Base-by-base conservation (phyloP, 345 rosid genomes). In the Passiflora organensis region DNA sequence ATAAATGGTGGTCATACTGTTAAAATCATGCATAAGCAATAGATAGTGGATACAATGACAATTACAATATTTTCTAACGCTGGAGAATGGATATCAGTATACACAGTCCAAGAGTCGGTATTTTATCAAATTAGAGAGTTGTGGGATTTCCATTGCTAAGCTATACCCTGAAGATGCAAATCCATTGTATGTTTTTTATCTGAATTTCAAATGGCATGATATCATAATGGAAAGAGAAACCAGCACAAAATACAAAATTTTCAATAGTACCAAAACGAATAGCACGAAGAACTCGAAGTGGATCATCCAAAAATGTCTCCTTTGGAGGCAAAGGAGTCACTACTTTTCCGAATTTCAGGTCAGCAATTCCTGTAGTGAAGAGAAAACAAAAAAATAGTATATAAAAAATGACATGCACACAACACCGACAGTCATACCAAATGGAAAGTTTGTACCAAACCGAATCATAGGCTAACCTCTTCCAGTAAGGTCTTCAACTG, bases 241-340 rank as follows among this genome's bases (percentile, higher is more conserved):
- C 22, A 44, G 23, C 17, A n/a, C 32, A 19, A 55, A 41, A 32
- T 6, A 21, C 13, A 47, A 51, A 50, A 2, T 2, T 28, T 56
- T 53, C 46, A 55, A 38, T 62, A 56, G 41, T 79, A 91, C 98
- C 96, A 77, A 91, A 91, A 43, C 98, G 98, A 74, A 91, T 80
- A 66, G 98, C 96, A 65, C 98, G 80, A 60, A 91, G 96, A 66
- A 91, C 94, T 38, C 96, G 81, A 63, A 91, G 75, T 14, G 96
- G 98, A 70, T 91, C 98, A 80, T 91, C 98, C 75, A 88, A 67
- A 75, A 91, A 91, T 0, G 98, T 91, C 60, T 80, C 83, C 71
- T 77, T 86, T 58, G 98, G 84, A 65, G 84, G 79, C 61, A 88
- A 67, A 58, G 98, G 98, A 52, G 98, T 91, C 43, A 81, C 96